A percentile compares a stretch with the other conserved stretches of the same genome.
Conservation (phyloP, 2,329 filamentous ascomycete species). For the Botryotinia globosa region DNA sequence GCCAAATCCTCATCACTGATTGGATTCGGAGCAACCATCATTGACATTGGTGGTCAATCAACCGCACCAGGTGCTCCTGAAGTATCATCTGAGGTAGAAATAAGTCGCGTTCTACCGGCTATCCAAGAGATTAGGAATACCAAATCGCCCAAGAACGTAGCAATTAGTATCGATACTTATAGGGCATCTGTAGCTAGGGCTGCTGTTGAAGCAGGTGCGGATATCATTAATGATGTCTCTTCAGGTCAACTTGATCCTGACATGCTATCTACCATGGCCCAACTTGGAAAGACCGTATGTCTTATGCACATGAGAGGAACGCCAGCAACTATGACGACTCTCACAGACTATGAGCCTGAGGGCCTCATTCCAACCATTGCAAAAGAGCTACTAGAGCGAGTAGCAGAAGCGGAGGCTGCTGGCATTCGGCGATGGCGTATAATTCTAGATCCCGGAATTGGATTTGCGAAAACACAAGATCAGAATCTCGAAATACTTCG, state of each 20-base stretch:
- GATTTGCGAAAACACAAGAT: conserved; percentile 80
- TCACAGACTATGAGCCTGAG: conserved; percentile 50
- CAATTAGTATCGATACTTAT: conserved; percentile 91
- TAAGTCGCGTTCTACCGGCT: conserved; percentile 74
- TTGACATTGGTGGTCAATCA: conserved; percentile 92
- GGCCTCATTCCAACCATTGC: conserved; percentile 57
- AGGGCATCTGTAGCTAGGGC: conserved; percentile 76
- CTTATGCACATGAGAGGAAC: conserved; percentile 74
- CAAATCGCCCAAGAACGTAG: conserved; percentile 59
- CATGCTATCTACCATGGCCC: conserved; percentile 80
- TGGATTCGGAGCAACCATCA: conserved; percentile 69
- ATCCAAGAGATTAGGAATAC: conserved; percentile 69
- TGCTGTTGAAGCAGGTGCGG: conserved; percentile 74
- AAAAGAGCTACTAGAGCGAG: conserved; percentile 56
- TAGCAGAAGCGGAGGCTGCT: conserved; percentile 71
- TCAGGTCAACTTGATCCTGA: conserved; percentile 72
- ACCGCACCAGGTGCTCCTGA: conserved; percentile 74
- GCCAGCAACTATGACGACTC: conserved; percentile 60
- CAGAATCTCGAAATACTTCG: conserved; percentile 83
- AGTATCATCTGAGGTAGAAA: conserved; percentile 70
- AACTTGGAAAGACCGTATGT: conserved; percentile 72
- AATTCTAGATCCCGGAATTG: conserved; percentile 88
- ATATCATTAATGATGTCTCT: conserved; percentile 94
- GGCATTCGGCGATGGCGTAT: conserved; percentile 92
- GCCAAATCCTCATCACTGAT: conserved; percentile 41